Evolutionary conservation across 1,139 yeast species (phyloP).

Genomic region (Debaryomyces nepalensis): DNA sequence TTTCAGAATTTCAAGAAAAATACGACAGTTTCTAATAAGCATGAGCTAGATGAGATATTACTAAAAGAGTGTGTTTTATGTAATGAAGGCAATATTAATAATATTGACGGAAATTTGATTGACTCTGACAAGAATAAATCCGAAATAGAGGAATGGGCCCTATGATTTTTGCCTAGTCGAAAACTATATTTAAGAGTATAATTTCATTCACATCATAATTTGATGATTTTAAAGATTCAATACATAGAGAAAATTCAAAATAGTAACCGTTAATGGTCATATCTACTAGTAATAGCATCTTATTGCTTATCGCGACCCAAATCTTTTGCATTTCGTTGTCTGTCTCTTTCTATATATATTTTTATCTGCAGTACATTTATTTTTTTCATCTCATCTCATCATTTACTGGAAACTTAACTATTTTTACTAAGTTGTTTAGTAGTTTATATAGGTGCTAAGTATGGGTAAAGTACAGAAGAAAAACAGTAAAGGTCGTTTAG

Average conservation of each 20-base stretch:
- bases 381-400: slow-evolving; percentile 8
- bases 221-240: too few relatives aligned
- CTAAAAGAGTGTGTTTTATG: slow-evolving; percentile 78
- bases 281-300: too few relatives aligned
- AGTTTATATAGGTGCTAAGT: neutral
- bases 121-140: slow-evolving; percentile 27
- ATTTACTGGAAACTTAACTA: neutral
- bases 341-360: neutral
- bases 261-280: too few relatives aligned
- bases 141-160: slow-evolving; percentile 33
- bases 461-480: slow-evolving; percentile 97
- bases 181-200: too few relatives aligned
- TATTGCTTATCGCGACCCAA: too few relatives aligned
- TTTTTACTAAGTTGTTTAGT: neutral
- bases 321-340: too few relatives aligned
- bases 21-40: slow-evolving; percentile 30
- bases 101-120: slow-evolving; percentile 58
- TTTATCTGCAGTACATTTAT: slow-evolving; percentile 7
- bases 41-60: slow-evolving; percentile 63
- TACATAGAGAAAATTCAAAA: too few relatives aligned
- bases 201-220: too few relatives aligned
- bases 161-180: too few relatives aligned
- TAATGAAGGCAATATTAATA: slow-evolving; percentile 72
- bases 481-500: slow-evolving; percentile 98
- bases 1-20: slow-evolving; percentile 59